Conservation (phyloP, 1,284 basidiomycete genomes). For the Ustilago curta region DNA sequence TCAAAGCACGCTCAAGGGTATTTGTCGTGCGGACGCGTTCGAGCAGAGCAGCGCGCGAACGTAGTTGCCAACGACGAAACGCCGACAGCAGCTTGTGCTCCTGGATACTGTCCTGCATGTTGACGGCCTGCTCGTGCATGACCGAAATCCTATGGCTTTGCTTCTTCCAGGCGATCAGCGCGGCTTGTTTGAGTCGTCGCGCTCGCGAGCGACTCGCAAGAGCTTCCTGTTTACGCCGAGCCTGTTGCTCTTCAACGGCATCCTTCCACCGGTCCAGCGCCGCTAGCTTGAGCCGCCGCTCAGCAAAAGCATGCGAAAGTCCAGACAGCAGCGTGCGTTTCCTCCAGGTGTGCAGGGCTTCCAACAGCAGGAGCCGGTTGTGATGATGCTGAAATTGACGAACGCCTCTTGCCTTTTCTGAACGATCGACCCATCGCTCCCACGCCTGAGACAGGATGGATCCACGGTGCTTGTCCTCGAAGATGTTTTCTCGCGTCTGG, state of each 20-base stretch:
- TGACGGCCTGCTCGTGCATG: slow-evolving; percentile 16
- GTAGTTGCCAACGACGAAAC: slow-evolving; percentile 28
- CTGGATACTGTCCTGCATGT: slow-evolving; percentile 1
- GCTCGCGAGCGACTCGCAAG: slow-evolving; percentile 46
- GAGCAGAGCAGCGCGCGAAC: slow-evolving; percentile 23
- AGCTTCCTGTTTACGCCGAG: slow-evolving; percentile 30
- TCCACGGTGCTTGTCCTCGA: slow-evolving; percentile 12
- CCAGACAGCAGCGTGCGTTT: slow-evolving; percentile 28
- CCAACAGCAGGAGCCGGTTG: slow-evolving; percentile 13
- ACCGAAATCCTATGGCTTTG: not conserved
- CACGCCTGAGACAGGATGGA: slow-evolving; percentile 14
- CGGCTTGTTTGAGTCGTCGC: slow-evolving; percentile 29
- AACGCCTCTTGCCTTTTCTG: slow-evolving; percentile 13
- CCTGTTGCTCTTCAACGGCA: slow-evolving; percentile 12
- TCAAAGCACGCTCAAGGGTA: slow-evolving; percentile 17
- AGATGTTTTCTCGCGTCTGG: slow-evolving; percentile 14
- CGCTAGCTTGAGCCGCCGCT: slow-evolving; percentile 39
- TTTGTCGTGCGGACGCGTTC: slow-evolving; percentile 15
- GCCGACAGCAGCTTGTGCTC: not conserved
- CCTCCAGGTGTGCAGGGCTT: slow-evolving; percentile 29
- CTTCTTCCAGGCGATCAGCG: slow-evolving; percentile 18
- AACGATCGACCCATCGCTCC: slow-evolving; percentile 27
- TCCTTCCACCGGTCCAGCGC: slow-evolving; percentile 34
- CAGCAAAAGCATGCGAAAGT: slow-evolving; percentile 37
- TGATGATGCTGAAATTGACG: slow-evolving; percentile 25